Conservation (phyloP, 169 alveolate genomes). For the Babesia divergens region DNA sequence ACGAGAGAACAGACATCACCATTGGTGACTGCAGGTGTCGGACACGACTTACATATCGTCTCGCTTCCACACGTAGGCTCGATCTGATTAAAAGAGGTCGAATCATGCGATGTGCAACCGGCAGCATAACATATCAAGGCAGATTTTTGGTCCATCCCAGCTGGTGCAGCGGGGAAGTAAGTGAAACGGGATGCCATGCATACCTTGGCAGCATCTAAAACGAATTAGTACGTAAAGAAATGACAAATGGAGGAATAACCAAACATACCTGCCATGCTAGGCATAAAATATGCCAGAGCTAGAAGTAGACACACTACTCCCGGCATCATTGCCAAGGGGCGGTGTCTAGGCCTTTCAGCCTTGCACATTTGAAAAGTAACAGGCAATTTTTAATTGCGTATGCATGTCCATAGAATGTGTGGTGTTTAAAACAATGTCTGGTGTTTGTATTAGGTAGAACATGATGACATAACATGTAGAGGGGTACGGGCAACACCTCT, state of each 20-base stretch:
- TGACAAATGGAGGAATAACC: neutral
- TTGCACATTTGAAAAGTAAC: conserved; percentile 2
- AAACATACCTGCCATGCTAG: neutral
- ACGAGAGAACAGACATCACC: conserved; percentile 42
- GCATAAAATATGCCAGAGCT: neutral
- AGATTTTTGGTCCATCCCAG: conserved; percentile 1
- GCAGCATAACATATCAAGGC: conserved; percentile 45
- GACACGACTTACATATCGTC: conserved; percentile 44
- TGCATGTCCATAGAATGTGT: neutral
- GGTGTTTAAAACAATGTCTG: too few relatives aligned
- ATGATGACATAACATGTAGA: too few relatives aligned
- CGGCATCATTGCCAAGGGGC: neutral
- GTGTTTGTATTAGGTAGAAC: too few relatives aligned
- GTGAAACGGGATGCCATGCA: neutral
- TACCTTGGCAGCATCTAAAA: neutral
- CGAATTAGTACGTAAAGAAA: neutral
- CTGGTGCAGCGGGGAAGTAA: neutral
- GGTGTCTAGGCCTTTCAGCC: neutral
- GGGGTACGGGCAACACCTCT: too few relatives aligned
- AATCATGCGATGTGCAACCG: conserved; percentile 18
- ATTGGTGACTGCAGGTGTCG: conserved; percentile 22
- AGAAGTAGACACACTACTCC: neutral
- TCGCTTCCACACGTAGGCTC: conserved; percentile 49
- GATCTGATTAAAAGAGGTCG: conserved; percentile 12
- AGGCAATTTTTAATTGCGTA: neutral